Evolutionary conservation across 2,329 filamentous ascomycete genomes (phyloP).

Genomic region (Sporothrix pseudoabietina): DNA sequence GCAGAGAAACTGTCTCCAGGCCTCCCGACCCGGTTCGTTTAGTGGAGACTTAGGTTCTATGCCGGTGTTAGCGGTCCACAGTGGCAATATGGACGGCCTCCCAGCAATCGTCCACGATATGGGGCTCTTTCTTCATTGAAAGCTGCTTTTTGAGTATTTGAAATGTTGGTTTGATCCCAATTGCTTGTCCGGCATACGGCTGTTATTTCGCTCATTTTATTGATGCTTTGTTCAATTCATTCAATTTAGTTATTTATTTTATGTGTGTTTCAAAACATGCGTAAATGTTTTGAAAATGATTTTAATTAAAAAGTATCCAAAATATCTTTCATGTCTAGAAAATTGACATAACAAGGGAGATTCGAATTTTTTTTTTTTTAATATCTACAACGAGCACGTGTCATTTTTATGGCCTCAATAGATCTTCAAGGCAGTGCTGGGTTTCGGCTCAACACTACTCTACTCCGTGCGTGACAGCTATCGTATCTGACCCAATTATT

Average conservation of each 20-base stretch:
- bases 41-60: slow-evolving; percentile 7
- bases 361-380: too few relatives aligned
- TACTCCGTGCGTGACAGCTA: background rate
- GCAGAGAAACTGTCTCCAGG: slow-evolving; percentile 4
- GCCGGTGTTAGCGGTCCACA: slow-evolving; percentile 21
- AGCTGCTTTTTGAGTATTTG: background rate
- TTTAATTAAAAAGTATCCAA: too few relatives aligned
- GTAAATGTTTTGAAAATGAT: too few relatives aligned
- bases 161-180: background rate
- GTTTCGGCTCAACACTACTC: background rate
- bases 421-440: background rate
- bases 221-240: too few relatives aligned
- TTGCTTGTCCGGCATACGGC: background rate
- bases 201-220: too few relatives aligned
- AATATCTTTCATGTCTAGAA: too few relatives aligned
- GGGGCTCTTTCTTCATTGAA: background rate
- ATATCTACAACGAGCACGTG: background rate
- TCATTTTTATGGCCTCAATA: background rate
- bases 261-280: too few relatives aligned
- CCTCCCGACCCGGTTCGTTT: slow-evolving; percentile 5
- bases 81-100: slow-evolving; percentile 23
- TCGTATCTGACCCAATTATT: slow-evolving; percentile 3
- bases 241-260: too few relatives aligned
- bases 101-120: too few relatives aligned
- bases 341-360: too few relatives aligned